phyloP scores from a whole-genome alignment of 305 asterid species.

The Withania somnifera region DNA sequence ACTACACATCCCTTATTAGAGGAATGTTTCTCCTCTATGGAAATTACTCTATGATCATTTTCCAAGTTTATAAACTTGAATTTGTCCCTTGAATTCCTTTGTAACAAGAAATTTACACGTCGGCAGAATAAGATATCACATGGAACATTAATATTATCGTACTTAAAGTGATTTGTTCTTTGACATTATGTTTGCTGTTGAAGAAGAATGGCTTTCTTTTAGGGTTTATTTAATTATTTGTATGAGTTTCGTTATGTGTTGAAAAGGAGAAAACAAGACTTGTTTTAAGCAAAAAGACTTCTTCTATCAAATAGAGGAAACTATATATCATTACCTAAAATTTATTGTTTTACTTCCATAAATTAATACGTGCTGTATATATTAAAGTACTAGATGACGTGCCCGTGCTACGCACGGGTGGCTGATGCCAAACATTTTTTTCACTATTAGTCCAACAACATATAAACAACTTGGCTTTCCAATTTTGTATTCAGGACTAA shows the following conservation, averaged over 20 bases:
- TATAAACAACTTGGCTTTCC: too few species aligned
- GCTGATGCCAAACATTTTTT: too few species aligned
- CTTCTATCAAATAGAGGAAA: background rate
- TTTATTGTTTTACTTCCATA: background rate
- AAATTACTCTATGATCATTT: background rate
- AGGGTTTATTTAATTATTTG: background rate
- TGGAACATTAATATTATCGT: background rate
- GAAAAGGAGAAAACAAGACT: background rate
- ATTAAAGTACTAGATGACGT: too few species aligned
- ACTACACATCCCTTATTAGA: background rate
- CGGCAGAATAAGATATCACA: background rate
- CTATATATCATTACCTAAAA: too few species aligned
- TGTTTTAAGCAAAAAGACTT: background rate
- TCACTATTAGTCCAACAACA: too few species aligned
- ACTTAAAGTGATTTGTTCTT: background rate
- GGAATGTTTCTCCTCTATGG: background rate
- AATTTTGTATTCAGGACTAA: too few species aligned
- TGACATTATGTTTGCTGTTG: background rate
- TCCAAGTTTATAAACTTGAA: background rate
- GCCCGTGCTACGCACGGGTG: too few species aligned
- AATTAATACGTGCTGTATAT: background rate
- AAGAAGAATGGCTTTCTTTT: background rate
- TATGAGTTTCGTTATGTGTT: background rate
- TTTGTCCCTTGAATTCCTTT: rapidly evolving
- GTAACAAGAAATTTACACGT: background rate